Conservation (phyloP, 2,329 filamentous ascomycete species). For the Botrytis aclada region DNA sequence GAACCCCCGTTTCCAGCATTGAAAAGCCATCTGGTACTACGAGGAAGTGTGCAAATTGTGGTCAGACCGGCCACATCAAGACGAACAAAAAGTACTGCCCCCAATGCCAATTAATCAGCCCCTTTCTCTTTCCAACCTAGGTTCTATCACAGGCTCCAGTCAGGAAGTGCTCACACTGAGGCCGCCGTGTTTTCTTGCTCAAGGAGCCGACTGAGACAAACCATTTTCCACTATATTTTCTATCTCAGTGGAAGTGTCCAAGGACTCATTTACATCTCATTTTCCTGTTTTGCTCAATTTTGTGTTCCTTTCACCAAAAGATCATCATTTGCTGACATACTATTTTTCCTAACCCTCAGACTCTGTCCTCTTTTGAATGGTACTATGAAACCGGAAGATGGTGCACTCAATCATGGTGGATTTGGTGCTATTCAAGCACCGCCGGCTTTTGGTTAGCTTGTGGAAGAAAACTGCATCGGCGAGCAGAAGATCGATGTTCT, state of each 20-base stretch:
- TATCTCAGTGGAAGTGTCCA: not conserved
- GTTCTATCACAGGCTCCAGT: constrained; percentile 2
- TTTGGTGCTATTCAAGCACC: constrained; percentile 47
- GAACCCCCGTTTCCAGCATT: constrained; percentile 46
- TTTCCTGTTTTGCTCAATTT: not conserved
- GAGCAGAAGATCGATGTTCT: not conserved
- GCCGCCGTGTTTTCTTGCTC: constrained; percentile 20
- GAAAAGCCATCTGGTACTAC: constrained; percentile 62
- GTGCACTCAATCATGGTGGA: constrained; percentile 52
- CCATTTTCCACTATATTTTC: not conserved
- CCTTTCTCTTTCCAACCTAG: constrained; percentile 13
- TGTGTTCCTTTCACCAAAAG: not conserved
- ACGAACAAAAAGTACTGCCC: constrained; percentile 87
- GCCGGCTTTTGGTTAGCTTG: constrained; percentile 7
- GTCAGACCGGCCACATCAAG: constrained; percentile 95
- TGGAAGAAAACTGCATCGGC: not conserved
- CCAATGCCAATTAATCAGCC: constrained; percentile 20
- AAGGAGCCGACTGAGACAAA: constrained; percentile 10
- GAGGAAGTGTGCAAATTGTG: constrained; percentile 96
- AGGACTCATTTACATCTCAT: not conserved
- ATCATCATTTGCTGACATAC: constrained; percentile 16
- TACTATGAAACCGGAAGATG: constrained; percentile 63
- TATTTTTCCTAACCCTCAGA: constrained; percentile 44
- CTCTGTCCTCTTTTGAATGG: constrained; percentile 84
- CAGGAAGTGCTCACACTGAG: not conserved